These are phyloP conservation scores for Apiospora kogelbergensis DNA, from an alignment of 2,329 filamentous ascomycete genomes.

Conservation along the genomic window DNA sequence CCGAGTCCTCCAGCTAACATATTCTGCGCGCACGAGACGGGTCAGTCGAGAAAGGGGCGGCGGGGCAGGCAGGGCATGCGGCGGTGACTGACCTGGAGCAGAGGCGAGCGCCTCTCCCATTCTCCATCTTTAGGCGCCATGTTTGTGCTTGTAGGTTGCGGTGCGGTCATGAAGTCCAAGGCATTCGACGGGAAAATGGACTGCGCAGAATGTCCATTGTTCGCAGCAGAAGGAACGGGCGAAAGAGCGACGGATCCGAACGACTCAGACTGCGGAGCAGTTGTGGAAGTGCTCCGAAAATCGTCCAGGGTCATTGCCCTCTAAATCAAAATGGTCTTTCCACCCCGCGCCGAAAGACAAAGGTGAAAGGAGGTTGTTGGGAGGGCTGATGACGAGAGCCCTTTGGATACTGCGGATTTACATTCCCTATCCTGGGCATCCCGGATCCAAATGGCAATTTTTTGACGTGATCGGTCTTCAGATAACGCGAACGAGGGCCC, in stretches of 20 bases:
- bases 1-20: conserved; percentile 95
- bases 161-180: conserved; percentile 18
- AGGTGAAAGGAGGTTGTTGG: not conserved
- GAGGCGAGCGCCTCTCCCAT: conserved; percentile 59
- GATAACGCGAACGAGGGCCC: not conserved
- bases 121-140: conserved; percentile 42
- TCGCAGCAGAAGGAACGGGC: conserved; percentile 20
- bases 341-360: not conserved
- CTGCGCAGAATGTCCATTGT: conserved; percentile 34
- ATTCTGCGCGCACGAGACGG: conserved; percentile 53
- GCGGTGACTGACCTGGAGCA: conserved; percentile 57
- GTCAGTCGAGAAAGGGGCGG: conserved; percentile 2
- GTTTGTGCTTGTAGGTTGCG: conserved; percentile 12
- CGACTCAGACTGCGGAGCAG: conserved; percentile 3
- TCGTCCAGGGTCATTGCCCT: conserved; percentile 58
- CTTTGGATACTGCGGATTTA: not conserved
- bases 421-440: not conserved
- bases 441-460: conserved; percentile 6
- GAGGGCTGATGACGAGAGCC: not conserved
- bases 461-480: conserved; percentile 9
- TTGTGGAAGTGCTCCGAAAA: conserved; percentile 13
- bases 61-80: not conserved
- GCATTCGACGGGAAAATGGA: conserved; percentile 30
- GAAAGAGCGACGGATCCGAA: conserved; percentile 1
- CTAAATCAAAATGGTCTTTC: not conserved